Conservation (phyloP, 1,284 basidiomycete genomes). For the Sparassis latifolia region DNA sequence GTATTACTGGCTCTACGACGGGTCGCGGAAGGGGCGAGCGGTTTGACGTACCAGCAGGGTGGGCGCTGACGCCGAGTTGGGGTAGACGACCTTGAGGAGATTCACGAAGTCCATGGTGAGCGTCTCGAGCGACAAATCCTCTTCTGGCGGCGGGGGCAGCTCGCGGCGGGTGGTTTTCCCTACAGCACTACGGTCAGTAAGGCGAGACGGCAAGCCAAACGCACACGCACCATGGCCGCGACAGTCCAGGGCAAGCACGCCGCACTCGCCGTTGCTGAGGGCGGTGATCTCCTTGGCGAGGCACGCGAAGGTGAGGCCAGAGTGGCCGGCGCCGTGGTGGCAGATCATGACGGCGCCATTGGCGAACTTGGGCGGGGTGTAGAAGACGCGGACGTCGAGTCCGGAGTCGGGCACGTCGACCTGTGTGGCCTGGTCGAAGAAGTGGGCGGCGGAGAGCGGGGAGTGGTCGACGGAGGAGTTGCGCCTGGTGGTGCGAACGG, state of each 20-base stretch:
- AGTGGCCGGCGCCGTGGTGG: constrained; percentile 94
- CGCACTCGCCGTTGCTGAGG: constrained; percentile 66
- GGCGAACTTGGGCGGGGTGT: constrained; percentile 50
- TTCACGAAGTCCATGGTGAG: constrained; percentile 69
- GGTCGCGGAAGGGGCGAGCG: neutral
- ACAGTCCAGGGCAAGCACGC: constrained; percentile 81
- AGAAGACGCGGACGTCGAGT: constrained; percentile 72
- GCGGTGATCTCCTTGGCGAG: constrained; percentile 73
- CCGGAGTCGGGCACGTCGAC: constrained; percentile 56
- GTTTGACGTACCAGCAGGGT: constrained; percentile 54
- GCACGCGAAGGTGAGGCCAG: constrained; percentile 84
- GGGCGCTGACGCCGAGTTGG: constrained; percentile 56
- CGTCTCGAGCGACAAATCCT: constrained; percentile 69
- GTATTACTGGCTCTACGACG: neutral
- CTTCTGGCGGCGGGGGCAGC: constrained; percentile 35
- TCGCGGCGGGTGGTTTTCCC: constrained; percentile 21
- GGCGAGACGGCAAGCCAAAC: neutral
- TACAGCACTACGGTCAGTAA: constrained; percentile 5
- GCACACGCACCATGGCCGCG: constrained; percentile 76
- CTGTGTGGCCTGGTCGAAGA: constrained; percentile 73
- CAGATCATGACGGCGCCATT: constrained; percentile 72
- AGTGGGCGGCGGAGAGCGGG: constrained; percentile 70
- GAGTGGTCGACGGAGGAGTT: constrained; percentile 52
- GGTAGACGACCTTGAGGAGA: constrained; percentile 64
- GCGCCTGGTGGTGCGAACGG: constrained; percentile 16